Conservation (phyloP, 2,329 filamentous ascomycete genomes). For the Colletotrichum falcatum region DNA sequence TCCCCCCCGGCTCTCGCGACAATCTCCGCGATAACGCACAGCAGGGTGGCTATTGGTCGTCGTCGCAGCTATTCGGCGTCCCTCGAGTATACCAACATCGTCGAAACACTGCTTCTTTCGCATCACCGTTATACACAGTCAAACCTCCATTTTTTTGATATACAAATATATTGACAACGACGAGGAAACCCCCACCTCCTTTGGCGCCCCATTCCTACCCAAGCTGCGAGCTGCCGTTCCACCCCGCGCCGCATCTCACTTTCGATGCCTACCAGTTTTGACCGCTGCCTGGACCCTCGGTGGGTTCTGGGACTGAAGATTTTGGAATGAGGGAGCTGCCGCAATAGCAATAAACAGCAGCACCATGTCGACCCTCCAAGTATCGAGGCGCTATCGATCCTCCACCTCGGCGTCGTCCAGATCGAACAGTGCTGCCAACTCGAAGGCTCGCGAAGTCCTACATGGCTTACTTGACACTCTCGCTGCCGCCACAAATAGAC, state of each 20-base stretch:
- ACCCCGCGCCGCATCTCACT: constrained; percentile 24
- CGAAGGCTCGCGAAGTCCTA: constrained; percentile 71
- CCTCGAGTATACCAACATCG: constrained; percentile 44
- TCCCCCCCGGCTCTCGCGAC: constrained; percentile 11
- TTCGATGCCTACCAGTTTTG: constrained; percentile 40
- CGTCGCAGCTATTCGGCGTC: constrained; percentile 6
- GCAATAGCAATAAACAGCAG: constrained; percentile 31
- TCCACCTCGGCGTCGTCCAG: constrained; percentile 72
- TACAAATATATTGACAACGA: neutral
- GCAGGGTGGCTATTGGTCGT: neutral
- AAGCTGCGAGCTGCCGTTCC: constrained; percentile 28
- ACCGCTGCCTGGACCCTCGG: constrained; percentile 48
- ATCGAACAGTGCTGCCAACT: constrained; percentile 65
- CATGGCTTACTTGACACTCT: constrained; percentile 65
- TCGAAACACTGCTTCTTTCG: constrained; percentile 44
- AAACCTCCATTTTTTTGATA: neutral
- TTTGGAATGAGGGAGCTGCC: constrained; percentile 39
- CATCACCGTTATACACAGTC: neutral
- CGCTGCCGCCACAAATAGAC: constrained; percentile 51
- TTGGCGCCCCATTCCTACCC: neutral
- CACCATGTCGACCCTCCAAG: constrained; percentile 62
- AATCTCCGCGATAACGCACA: constrained; percentile 22
- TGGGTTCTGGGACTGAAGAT: constrained; percentile 48
- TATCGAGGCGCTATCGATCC: constrained; percentile 68
- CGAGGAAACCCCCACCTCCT: neutral